Base-by-base conservation (phyloP, 2,329 filamentous ascomycete genomes). In the Botryotinia convoluta region DNA sequence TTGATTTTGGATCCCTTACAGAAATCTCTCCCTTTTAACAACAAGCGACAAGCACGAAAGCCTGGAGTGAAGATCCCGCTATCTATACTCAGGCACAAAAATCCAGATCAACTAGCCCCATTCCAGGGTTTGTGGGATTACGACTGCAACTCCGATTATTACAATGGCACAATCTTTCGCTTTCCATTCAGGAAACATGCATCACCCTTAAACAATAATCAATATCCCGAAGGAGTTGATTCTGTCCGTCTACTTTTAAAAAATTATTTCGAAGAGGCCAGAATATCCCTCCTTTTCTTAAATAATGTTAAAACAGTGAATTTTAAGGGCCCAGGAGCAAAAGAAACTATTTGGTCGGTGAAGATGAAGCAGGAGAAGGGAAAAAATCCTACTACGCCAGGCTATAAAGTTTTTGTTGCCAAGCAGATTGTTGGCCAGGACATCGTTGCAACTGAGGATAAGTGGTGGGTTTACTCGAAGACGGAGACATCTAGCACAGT, bases 1-100 rank as follows among this genome's bases (percentile, higher is more conserved):
- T 71, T 82, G 12, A 81, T 82, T 32, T 76, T 82, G 1, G 81
- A 82, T 71, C 79, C 79, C 2, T 78, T 79, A 35, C 78, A 77
- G 73, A 18, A 75, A 22, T 60, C 73, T n/a, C 69, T 81, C 10
- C 79, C 79, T 1, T 71, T 68, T 22, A 76, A 76, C 44, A 54
- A 72, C 20, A 62, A 69, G 42, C 72, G 70, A 37, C 76, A 75
- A 20, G 75, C 72, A 69, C 77, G 78, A 1, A 78, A 74, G 64
- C 71, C 74, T 35, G 77, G 78, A 32, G 70, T 79, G 10, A 78
- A 76, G 67, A 45, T 78, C 18, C 18, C 64, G 59, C 62, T 79
- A 39, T 77, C 77, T 8, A 77, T 74, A 48, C 63, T 80, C 29
- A 74, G 48, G 73, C 64, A 76, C n/a, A n/a, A n/a, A n/a, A n/a